These are phyloP conservation scores for Ustilago bromivora DNA, from an alignment of 1,284 basidiomycete species.

Conservation along the genomic window DNA sequence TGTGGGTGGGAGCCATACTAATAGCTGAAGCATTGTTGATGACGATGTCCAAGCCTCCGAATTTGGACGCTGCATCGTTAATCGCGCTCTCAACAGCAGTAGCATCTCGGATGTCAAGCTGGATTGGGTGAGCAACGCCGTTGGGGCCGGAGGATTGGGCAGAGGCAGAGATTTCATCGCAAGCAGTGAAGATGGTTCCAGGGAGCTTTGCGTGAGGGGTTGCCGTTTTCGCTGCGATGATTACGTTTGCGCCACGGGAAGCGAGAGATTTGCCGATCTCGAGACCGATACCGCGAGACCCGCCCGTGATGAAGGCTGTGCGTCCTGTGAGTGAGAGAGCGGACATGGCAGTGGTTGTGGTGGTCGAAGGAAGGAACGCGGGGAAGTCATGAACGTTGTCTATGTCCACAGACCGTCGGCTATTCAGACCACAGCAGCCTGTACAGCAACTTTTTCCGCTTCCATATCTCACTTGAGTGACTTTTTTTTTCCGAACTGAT, in stretches of 20 bases:
- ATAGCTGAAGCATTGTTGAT: conserved; percentile 69
- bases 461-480: too few relatives aligned
- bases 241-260: conserved; percentile 58
- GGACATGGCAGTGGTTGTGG: conserved; percentile 15
- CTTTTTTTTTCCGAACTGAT: too few relatives aligned
- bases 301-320: conserved; percentile 59
- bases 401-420: too few relatives aligned
- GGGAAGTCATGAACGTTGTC: background rate
- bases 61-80: conserved; percentile 38
- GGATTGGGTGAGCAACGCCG: conserved; percentile 58
- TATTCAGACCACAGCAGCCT: too few relatives aligned
- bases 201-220: conserved; percentile 61
- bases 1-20: conserved; percentile 54
- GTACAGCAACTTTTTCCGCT: background rate
- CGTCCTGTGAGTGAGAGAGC: conserved; percentile 26
- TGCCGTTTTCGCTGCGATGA: conserved; percentile 60
- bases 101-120: conserved; percentile 66
- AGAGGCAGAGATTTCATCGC: conserved; percentile 58
- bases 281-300: conserved; percentile 61
- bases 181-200: conserved; percentile 68
- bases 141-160: conserved; percentile 30
- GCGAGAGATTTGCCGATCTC: conserved; percentile 59
- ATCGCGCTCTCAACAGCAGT: conserved; percentile 60
- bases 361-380: background rate
- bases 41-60: conserved; percentile 67